A percentile compares a stretch with the other conserved stretches of the same genome.
These are phyloP conservation scores for Ascomycota sp. DNA, from an alignment of 2,329 filamentous ascomycete genomes.

Conservation along the genomic window DNA sequence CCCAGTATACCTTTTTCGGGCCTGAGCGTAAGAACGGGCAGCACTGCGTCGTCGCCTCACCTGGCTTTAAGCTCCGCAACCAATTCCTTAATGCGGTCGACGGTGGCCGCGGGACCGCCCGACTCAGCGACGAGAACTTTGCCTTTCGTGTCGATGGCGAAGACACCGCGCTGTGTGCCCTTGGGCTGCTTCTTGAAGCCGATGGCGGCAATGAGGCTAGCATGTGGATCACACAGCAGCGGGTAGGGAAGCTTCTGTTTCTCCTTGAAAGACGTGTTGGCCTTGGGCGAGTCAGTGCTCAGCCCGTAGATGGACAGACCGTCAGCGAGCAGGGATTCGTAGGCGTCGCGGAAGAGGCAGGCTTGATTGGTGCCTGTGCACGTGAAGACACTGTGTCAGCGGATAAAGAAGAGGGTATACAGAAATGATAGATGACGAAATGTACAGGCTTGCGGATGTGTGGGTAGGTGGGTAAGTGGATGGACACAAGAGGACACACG, in stretches of 20 bases:
- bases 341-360: conserved; percentile 77
- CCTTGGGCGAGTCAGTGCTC: conserved; percentile 66
- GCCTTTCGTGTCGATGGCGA: conserved; percentile 62
- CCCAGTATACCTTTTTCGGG: no score
- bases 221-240: conserved; percentile 61
- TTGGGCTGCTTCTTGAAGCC: conserved; percentile 71
- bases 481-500: neutral
- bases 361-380: conserved; percentile 66
- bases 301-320: conserved; percentile 80
- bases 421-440: no score
- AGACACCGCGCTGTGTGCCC: conserved; percentile 68
- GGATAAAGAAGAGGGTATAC: neutral
- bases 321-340: conserved; percentile 49
- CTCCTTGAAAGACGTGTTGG: conserved; percentile 78
- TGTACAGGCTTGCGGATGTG: no score
- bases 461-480: no score
- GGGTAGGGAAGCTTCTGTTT: conserved; percentile 80
- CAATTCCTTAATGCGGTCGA: conserved; percentile 52
- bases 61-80: conserved; percentile 22
- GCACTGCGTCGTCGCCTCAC: no score
- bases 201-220: conserved; percentile 58
- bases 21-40: no score
- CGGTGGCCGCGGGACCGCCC: conserved; percentile 56
- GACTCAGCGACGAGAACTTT: conserved; percentile 55
- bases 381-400: conserved; percentile 2